phyloP scores from a whole-genome alignment of 495 filamentous ascomycete species.

The Podospora comata region DNA sequence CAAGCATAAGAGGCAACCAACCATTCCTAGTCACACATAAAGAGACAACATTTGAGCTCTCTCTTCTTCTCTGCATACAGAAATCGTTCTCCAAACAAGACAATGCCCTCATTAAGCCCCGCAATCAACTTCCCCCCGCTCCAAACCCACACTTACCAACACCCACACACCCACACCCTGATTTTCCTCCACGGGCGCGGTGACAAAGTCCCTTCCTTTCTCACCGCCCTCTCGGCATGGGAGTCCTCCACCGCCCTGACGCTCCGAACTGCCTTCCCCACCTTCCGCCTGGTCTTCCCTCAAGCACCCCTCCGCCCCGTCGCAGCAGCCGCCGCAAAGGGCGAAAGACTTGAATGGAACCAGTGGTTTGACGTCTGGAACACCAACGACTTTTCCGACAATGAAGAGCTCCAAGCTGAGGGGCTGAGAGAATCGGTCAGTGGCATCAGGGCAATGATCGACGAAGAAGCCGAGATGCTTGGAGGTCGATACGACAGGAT shows the following conservation, averaged over 20 bases:
- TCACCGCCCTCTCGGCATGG: not conserved
- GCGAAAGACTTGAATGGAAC: not conserved
- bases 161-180: slow-evolving; percentile 7
- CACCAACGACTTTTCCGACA: slow-evolving; percentile 28
- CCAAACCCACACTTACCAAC: not conserved
- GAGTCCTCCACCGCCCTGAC: slow-evolving; percentile 14
- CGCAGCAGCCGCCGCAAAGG: not conserved
- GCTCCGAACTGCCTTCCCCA: slow-evolving; percentile 31
- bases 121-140: not conserved
- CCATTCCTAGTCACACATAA: not conserved
- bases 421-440: slow-evolving; percentile 32
- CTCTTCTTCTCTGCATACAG: not conserved
- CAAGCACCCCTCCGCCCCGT: slow-evolving; percentile 33
- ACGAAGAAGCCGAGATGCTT: slow-evolving; percentile 31
- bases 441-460: slow-evolving; percentile 23
- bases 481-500: slow-evolving; percentile 27
- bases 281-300: slow-evolving; percentile 45
- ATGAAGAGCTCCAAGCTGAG: slow-evolving; percentile 31
- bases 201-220: slow-evolving; percentile 4
- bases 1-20: not conserved
- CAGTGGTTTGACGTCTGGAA: slow-evolving; percentile 48
- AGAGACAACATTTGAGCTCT: not conserved
- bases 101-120: not conserved
- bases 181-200: slow-evolving; percentile 8
- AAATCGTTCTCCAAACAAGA: not conserved